Percentiles rank a stretch among this genome's conserved stretches.
Conservation (phyloP, 2,329 filamentous ascomycete species). For the Septoria petroselini region DNA sequence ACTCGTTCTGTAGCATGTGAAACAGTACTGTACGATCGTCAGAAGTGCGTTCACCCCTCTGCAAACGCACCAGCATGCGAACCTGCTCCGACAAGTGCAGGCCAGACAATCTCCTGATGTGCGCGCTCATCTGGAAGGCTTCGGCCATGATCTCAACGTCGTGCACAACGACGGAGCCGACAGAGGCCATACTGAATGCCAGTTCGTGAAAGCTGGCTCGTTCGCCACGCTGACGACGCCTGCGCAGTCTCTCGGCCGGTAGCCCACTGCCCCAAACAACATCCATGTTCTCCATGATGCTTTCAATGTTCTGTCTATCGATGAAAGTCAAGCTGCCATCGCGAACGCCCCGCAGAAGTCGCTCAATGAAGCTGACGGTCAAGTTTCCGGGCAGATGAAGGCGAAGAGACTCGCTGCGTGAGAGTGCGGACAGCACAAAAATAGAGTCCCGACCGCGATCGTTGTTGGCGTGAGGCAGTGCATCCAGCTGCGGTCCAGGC, state of each 20-base stretch:
- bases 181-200: conserved; percentile 15
- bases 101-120: conserved; percentile 26
- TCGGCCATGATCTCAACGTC: conserved; percentile 36
- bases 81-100: conserved; percentile 28
- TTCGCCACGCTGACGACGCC: conserved; percentile 22
- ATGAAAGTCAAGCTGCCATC: conserved; percentile 11
- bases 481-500: conserved; percentile 23
- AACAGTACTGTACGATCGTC: conserved; percentile 26
- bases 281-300: conserved; percentile 7
- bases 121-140: conserved; percentile 32
- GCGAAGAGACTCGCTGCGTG: conserved; percentile 9
- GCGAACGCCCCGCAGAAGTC: conserved; percentile 9
- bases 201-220: conserved; percentile 19
- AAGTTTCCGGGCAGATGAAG: conserved; percentile 1
- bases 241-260: conserved; percentile 23
- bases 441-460: conserved; percentile 24
- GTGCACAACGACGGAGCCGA: conserved; percentile 19
- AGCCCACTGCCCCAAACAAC: conserved; percentile 22
- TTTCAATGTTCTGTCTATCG: conserved; percentile 17
- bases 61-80: conserved; percentile 32
- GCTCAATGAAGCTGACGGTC: background rate
- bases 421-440: conserved; percentile 20
- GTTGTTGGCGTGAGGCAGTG: conserved; percentile 20
- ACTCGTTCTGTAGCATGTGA: conserved; percentile 27
- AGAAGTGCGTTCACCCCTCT: conserved; percentile 27